phyloP scores from a whole-genome alignment of 2,329 filamentous ascomycete genomes.

The Neopestalotiopsis rosae region DNA sequence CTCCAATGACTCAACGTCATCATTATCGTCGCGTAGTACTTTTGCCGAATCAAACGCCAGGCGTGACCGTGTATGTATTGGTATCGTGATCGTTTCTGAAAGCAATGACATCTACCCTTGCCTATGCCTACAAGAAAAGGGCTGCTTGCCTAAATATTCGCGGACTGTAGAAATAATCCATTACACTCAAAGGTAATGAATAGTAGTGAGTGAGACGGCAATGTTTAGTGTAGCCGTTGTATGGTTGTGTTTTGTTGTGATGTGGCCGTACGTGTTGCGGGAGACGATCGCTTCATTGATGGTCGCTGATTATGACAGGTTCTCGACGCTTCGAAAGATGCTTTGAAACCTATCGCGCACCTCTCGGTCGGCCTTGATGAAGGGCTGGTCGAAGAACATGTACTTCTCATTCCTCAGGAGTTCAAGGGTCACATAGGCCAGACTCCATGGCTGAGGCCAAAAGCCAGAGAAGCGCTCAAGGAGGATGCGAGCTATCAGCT shows the following conservation, averaged over 20 bases:
- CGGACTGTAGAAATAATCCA: neutral
- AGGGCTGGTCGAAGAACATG: constrained; percentile 90
- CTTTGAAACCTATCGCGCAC: constrained; percentile 50
- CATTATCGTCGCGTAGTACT: constrained; percentile 7
- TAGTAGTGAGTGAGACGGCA: neutral
- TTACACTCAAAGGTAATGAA: neutral
- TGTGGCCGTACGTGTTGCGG: neutral
- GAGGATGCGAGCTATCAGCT: constrained; percentile 88
- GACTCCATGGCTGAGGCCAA: constrained; percentile 94
- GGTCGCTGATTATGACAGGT: constrained; percentile 18
- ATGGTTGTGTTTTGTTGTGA: neutral
- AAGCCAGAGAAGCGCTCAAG: constrained; percentile 87
- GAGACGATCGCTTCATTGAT: neutral
- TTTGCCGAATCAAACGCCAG: constrained; percentile 14
- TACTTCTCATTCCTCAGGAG: constrained; percentile 90
- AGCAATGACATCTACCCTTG: constrained; percentile 10
- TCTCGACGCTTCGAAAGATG: constrained; percentile 20
- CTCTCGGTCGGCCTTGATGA: constrained; percentile 88
- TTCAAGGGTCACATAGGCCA: constrained; percentile 87
- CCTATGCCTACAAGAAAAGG: constrained; percentile 10
- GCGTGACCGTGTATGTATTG: constrained; percentile 9
- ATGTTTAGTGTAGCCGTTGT: neutral
- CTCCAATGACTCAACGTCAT: constrained; percentile 13
- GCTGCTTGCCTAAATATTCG: neutral
- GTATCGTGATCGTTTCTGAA: constrained; percentile 12